phyloP scores from a whole-genome alignment of 2,329 filamentous ascomycete species.

The Nemania sp. region DNA sequence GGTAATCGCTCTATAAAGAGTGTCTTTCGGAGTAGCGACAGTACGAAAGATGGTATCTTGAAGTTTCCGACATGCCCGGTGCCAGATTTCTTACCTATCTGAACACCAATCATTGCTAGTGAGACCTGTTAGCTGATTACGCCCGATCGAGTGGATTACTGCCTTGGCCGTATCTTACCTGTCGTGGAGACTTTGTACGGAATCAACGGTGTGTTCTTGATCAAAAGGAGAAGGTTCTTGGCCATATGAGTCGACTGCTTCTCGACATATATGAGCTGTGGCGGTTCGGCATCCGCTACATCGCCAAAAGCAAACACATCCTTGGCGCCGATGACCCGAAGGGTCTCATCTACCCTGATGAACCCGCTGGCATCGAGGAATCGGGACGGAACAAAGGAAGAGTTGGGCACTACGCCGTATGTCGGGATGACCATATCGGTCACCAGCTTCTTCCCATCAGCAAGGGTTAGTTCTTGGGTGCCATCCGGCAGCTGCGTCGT shows the following conservation, averaged over 20 bases:
- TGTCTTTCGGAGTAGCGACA: neutral
- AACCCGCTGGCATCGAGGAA: neutral
- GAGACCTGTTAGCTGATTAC: neutral
- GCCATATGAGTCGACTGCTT: neutral
- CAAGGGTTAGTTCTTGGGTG: slow-evolving; percentile 17
- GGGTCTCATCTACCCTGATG: neutral
- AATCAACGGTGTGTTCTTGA: neutral
- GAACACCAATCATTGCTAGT: neutral
- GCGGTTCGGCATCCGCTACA: neutral
- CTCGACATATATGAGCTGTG: neutral
- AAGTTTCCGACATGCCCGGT: neutral
- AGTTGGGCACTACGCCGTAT: slow-evolving; percentile 51
- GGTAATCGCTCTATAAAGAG: neutral
- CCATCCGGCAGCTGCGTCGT: neutral
- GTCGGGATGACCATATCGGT: slow-evolving; percentile 53
- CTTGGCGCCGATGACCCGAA: neutral
- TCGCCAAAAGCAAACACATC: neutral
- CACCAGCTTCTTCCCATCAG: slow-evolving; percentile 44
- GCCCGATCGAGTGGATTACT: neutral
- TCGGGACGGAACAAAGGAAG: slow-evolving; percentile 44
- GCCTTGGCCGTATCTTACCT: too few relatives aligned
- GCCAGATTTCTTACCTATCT: neutral
- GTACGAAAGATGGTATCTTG: neutral
- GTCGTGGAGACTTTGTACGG: neutral
- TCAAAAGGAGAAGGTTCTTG: neutral